Evolutionary conservation across 768 basidiomycete species (phyloP), one percentile per base, ranked within the genome.

Genomic region (Multifurca ochricompacta): DNA sequence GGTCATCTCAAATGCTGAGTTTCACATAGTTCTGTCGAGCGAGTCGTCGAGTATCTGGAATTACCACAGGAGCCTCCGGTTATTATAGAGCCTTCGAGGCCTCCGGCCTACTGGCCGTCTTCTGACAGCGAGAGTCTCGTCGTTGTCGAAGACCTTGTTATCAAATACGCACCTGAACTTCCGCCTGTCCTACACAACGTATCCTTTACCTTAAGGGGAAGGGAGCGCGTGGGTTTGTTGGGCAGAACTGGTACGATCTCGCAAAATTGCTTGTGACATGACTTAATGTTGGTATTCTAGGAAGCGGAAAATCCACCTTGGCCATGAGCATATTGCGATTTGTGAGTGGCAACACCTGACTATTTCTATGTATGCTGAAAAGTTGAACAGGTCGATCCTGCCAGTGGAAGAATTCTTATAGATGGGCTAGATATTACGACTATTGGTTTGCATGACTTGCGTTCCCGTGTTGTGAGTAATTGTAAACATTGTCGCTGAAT

Each of bases 91-190:
- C 76, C 77, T 0, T 78, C 77, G 52, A 79, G 88, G 6, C 85
- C 83, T 1, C 93, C 93, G 1, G 93, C 92, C 0, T 93, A 93
- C 64, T 96, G 93, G 93, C 93, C 93, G 0, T 91, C 91, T 0
- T 81, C 76, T 54, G 73, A 82, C 16, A 77, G 74, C 44, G 73
- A 81, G 27, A 65, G 74, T 3, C 71, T 94, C 23, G 63, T 96
- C 28, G 68, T 69, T 1, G 87, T 89, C 0, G 83, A 92, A 60
- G 78, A 92, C 58, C 71, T 95, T 25, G 80, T 79, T 16, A 72
- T 94, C 66, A 88, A 83, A 67, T 94, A 94, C 67, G 80, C 88
- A 0, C 85, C 88, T 0, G 90, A 93, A 48, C 74, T 94, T 10
- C 91, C 91, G 0, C 72, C 85, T 0, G 90, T 93, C 0, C 71